Evolutionary conservation across 1,284 basidiomycete genomes (phyloP).

Genomic region (Grifola frondosa): DNA sequence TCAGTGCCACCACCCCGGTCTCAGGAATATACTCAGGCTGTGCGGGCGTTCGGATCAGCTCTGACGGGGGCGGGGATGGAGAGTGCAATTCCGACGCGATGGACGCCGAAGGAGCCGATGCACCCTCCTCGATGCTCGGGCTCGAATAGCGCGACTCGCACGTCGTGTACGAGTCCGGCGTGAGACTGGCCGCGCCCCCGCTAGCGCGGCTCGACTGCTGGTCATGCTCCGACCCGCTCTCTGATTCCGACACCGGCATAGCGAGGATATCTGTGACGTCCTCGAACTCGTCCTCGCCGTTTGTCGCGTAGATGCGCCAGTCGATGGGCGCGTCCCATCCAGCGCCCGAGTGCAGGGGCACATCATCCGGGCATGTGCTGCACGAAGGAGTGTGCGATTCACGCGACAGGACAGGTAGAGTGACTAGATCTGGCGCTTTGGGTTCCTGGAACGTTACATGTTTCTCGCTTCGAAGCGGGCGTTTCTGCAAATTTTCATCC

Average conservation of each 20-base stretch:
- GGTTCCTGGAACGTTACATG: too few relatives aligned
- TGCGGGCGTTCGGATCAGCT: constrained; percentile 23
- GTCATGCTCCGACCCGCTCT: not conserved
- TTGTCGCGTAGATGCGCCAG: constrained; percentile 11
- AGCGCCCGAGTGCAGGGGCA: constrained; percentile 13
- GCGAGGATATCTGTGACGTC: constrained; percentile 29
- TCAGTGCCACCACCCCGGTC: not conserved
- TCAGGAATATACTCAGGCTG: constrained; percentile 5
- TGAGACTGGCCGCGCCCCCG: constrained; percentile 25
- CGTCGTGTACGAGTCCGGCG: constrained; percentile 30
- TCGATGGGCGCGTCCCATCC: constrained; percentile 4
- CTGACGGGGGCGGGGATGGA: not conserved
- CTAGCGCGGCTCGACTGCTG: constrained; percentile 19
- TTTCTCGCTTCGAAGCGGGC: constrained; percentile 15
- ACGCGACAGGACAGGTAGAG: constrained; percentile 11
- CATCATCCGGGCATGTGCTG: constrained; percentile 18
- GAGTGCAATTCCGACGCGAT: constrained; percentile 4
- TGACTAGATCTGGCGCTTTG: constrained; percentile 3
- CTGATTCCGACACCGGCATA: not conserved
- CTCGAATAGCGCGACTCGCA: constrained; percentile 32
- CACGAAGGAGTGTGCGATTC: constrained; percentile 16
- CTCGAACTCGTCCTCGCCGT: constrained; percentile 24
- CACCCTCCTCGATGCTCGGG: constrained; percentile 19
- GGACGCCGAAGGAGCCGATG: constrained; percentile 6
- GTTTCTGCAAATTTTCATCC: constrained; percentile 17